Conservation (phyloP, 495 filamentous ascomycete species). For the Cudoniella acicularis region DNA sequence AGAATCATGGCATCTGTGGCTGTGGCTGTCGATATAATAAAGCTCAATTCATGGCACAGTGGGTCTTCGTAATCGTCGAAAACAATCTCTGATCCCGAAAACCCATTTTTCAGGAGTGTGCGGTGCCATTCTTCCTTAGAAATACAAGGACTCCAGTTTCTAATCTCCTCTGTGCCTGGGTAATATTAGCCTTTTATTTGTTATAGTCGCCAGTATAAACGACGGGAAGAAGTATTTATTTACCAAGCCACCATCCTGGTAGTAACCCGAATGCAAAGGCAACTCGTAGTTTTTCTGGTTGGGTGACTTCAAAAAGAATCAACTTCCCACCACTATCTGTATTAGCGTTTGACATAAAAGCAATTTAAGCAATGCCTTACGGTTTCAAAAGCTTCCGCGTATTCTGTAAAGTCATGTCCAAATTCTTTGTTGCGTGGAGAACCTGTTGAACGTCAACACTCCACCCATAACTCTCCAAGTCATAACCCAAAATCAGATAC, state of each 20-base stretch:
- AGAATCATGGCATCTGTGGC: not conserved
- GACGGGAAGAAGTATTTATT: not conserved
- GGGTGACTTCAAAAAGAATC: conserved; percentile 20
- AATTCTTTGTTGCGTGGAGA: conserved; percentile 46
- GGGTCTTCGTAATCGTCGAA: not conserved
- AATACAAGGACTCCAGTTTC: not conserved
- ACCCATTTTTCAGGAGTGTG: not conserved
- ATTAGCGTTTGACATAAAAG: not conserved
- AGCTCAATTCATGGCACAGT: not conserved
- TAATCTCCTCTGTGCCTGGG: not conserved
- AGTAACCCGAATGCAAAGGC: conserved; percentile 39
- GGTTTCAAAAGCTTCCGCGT: conserved; percentile 33
- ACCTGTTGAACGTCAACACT: conserved; percentile 23
- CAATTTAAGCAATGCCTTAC: not conserved
- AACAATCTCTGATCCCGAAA: not conserved
- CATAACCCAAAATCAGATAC: not conserved
- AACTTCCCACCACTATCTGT: conserved; percentile 12
- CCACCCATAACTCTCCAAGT: conserved; percentile 3
- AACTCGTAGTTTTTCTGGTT: conserved; percentile 26
- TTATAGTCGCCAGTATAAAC: not conserved
- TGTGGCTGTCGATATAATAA: not conserved
- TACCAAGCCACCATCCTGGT: conserved; percentile 48
- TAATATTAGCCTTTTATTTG: too few species aligned
- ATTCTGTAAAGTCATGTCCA: conserved; percentile 43
- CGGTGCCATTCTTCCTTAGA: conserved; percentile 1